Evolutionary conservation across 805 yeast genomes (phyloP).

Genomic region (Zygoascus flipseniorum): DNA sequence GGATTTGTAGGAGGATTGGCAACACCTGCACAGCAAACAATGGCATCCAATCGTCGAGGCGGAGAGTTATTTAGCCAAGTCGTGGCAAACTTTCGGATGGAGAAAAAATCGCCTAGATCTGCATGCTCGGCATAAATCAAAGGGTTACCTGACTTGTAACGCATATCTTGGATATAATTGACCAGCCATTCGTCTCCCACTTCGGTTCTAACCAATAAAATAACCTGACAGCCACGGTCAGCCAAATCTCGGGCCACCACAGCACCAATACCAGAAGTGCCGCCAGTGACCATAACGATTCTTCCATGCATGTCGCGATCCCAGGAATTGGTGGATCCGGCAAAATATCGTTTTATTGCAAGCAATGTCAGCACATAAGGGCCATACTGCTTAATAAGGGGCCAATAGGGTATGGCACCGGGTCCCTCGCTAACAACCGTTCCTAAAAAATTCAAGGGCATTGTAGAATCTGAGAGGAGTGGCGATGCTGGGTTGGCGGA

Average conservation of each 20-base stretch:
- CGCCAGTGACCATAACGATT: conserved; percentile 62
- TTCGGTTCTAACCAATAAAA: conserved; percentile 53
- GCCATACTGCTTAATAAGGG: conserved; percentile 43
- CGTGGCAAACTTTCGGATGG: conserved; percentile 85
- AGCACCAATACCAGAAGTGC: conserved; percentile 87
- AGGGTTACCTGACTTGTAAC: conserved; percentile 60
- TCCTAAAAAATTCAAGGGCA: conserved; percentile 85
- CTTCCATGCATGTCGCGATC: conserved; percentile 87
- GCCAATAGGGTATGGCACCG: conserved; percentile 67
- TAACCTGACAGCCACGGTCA: conserved; percentile 72
- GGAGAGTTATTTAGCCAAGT: conserved; percentile 88
- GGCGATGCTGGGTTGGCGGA: too few relatives aligned
- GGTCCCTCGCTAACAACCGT: conserved; percentile 65
- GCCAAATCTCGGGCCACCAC: conserved; percentile 70
- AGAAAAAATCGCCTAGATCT: conserved; percentile 63
- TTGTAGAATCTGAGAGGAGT: conserved; percentile 21
- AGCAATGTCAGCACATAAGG: conserved; percentile 45
- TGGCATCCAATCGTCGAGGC: conserved; percentile 84
- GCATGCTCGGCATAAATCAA: conserved; percentile 87
- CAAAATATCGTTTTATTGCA: conserved; percentile 60
- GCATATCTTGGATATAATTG: conserved; percentile 70
- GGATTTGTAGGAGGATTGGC: conserved; percentile 58
- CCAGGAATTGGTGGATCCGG: conserved; percentile 82
- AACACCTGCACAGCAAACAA: conserved; percentile 82
- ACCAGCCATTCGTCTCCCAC: conserved; percentile 63